Base-by-base conservation (phyloP, 192 early-diverging fungal species). In the Funneliformis geosporum region DNA sequence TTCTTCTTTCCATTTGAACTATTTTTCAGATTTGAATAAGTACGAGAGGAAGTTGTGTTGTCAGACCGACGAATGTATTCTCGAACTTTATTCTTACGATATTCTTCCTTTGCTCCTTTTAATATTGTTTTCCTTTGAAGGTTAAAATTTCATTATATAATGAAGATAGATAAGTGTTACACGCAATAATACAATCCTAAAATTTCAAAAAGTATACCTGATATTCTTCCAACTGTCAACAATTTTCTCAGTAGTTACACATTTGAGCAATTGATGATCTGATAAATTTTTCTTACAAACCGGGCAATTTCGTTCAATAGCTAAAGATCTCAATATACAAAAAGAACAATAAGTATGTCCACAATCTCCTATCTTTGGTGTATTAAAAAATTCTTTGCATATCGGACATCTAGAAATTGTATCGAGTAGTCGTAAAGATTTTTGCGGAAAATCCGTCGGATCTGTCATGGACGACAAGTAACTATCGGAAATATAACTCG, bases 321-420 rank as follows among this genome's bases (percentile, higher is more conserved):
- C 38, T 10, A 69, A 69, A 69, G 38, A n/a, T 21, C n/a, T 16
- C 40, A 33, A n/a, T 9, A 69, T 44, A 44, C 67, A 69, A 43
- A 69, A 42, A 9, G 67, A 44, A 10, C 67, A 69, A 69, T 69
- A 69, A n/a, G n/a, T 10, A 16, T 69, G 67, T 9, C 67, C 67
- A 10, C 67, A 65, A 27, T 65, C 62, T 25, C 25, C 23, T 25
- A 65, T 27, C 25, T 12, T 65, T 65, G 62, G 62, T 5, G 62
- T 65, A 10, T 65, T 65, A 65, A 65, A 27, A 25, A 65, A 65
- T 28, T 65, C 62, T 65, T 65, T 65, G 27, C 62, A 65, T 65
- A 65, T 65, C 14, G 62, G 62, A 65, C 62, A 65, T 33, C 62
- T 9, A 28, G 62, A 28, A 33, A 65, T 1, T 23, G 28, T 33